Conservation (phyloP, 805 yeast genomes). For the Wickerhamiella parazyma region DNA sequence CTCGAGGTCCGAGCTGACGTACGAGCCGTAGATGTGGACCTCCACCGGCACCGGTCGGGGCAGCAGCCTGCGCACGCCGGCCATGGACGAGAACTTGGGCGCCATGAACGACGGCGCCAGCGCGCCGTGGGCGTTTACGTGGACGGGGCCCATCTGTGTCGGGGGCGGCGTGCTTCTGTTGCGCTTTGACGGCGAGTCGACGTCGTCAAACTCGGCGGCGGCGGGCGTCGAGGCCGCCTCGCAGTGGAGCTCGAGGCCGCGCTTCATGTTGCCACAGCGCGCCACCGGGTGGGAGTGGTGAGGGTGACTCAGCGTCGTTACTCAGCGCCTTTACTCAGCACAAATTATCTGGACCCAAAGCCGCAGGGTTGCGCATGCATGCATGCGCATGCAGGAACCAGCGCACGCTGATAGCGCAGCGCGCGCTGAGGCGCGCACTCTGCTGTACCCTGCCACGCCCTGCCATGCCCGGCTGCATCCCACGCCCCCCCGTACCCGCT, state of each 20-base stretch:
- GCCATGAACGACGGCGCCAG: conserved; percentile 9
- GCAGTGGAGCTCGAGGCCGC: conserved; percentile 2
- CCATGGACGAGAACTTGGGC: conserved; percentile 13
- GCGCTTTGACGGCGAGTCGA: conserved; percentile 9
- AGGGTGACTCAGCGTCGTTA: too few relatives aligned
- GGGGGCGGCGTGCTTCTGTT: conserved; percentile 10
- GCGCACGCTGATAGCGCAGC: neutral
- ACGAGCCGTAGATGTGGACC: conserved; percentile 11
- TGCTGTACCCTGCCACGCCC: too few relatives aligned
- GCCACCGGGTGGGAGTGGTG: too few relatives aligned
- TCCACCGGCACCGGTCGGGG: conserved; percentile 11
- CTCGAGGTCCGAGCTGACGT: conserved; percentile 9
- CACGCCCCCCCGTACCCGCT: too few relatives aligned
- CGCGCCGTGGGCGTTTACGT: conserved; percentile 5
- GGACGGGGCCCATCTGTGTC: conserved; percentile 7
- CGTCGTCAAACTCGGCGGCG: neutral
- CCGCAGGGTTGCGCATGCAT: neutral
- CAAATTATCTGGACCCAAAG: too few relatives aligned
- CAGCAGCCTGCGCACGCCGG: conserved; percentile 18
- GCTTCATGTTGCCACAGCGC: conserved; percentile 1
- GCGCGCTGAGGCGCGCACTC: too few relatives aligned
- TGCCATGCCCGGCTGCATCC: too few relatives aligned
- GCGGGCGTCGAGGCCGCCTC: neutral
- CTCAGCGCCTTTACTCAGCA: too few relatives aligned
- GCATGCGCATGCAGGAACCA: neutral